Evolutionary conservation across 495 filamentous ascomycete species (phyloP), one percentile per base, ranked within the genome.

Genomic region (Aspergillus heteromorphus): DNA sequence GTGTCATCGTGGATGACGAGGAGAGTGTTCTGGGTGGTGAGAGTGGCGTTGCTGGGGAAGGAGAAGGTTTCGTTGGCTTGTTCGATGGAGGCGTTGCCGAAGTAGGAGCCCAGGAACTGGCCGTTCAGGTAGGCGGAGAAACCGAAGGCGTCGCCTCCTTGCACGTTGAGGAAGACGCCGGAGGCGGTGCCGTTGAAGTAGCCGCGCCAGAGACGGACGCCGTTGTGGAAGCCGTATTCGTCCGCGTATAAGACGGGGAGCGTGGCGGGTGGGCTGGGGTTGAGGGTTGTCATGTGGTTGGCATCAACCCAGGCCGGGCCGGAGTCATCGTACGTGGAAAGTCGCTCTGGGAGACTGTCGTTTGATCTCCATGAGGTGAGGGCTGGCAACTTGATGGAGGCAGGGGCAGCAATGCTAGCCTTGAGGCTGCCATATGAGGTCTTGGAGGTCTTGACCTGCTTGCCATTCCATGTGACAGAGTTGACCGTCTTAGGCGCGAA

Each of bases 1-100:
- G 85, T 88, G 64, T 87, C 79, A 62, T 91, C 88, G 47, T 88
- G 74, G n/a, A 89, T 58, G 30, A 89, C 73, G 2, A 87, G 88
- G 60, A 91, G 66, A 16, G 38, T 43, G 0, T 73, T 70, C 31
- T 59, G 66, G 34, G 88, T 29, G 1, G 74, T 70, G 40, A 59
- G 67, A 31, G 88, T 71, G 11, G 69, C 70, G 17, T 77, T 73
- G 9, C 86, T 65, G 18, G 63, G 19, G 58, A 73, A 72, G 17
- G 63, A 56, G 36, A 73, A 60, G 13, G 65, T 68, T 14, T 65
- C 53, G 48, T 65, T 69, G 45, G 55, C 61, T 57, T 66, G 63
- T 13, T 57, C 59, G 34, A 64, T 70, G 20, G 71, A 54, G 19
- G 76, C 73, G 51, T 72, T 76, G 48, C 87, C 88, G 20, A 73